Evolutionary conservation across 2,329 filamentous ascomycete genomes (phyloP).

Genomic region (Aspergillus viridinutans): DNA sequence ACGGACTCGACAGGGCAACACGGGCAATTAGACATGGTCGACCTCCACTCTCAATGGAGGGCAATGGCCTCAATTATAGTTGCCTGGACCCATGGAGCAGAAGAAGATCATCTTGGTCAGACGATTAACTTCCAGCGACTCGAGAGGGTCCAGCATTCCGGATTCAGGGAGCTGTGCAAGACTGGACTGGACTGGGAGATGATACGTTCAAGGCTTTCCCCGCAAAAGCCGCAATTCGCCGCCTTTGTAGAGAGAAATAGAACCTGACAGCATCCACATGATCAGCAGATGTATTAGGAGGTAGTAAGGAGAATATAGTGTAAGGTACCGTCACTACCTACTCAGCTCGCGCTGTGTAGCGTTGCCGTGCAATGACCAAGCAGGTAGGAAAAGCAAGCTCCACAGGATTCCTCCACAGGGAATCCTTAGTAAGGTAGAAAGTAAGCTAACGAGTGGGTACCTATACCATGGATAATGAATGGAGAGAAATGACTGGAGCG

Average conservation of each 20-base stretch:
- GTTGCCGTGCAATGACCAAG: background rate
- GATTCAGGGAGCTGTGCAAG: conserved; percentile 12
- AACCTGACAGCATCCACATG: conserved; percentile 25
- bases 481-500: background rate
- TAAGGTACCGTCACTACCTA: background rate
- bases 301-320: background rate
- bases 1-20: conserved; percentile 8
- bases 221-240: conserved; percentile 27
- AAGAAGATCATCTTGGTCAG: conserved; percentile 21
- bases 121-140: conserved; percentile 20
- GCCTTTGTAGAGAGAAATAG: conserved; percentile 18
- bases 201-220: conserved; percentile 24
- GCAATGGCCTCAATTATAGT: conserved; percentile 20
- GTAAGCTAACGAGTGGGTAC: no score
- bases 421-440: background rate
- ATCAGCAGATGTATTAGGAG: conserved; percentile 9
- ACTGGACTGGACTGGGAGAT: conserved; percentile 8
- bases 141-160: conserved; percentile 12
- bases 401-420: conserved; percentile 17
- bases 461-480: background rate
- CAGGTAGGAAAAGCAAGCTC: conserved; percentile 11
- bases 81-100: conserved; percentile 9
- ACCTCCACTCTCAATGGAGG: conserved; percentile 11
- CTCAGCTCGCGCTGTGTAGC: background rate
- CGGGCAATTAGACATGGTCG: conserved; percentile 14